Evolutionary conservation across 345 rosid genomes (phyloP), one percentile per base, ranked within the genome.

Genomic region (Rhizophora apiculata): DNA sequence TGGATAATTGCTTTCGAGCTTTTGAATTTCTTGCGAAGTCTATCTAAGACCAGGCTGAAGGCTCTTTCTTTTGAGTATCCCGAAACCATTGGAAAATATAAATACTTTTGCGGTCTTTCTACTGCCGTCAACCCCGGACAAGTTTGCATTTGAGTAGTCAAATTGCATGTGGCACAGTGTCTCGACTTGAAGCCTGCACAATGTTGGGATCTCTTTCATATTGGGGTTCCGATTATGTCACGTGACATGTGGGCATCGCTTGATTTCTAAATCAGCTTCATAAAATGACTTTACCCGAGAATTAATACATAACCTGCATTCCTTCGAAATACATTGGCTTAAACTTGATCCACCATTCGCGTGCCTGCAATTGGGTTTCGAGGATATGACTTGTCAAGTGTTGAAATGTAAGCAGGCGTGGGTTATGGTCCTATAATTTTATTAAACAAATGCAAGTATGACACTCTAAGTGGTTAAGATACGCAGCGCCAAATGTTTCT

Each of bases 171-270:
- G 48, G 16, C 53, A 55, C 19, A 19, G 24, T 51, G 4, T 26
- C 13, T 63, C 32, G 43, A 46, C 58, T 64, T 65, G 65, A 55
- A 56, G 49, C 21, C 18, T 15, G 66, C 49, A 31, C 51, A 60
- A 73, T 67, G 72, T 69, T 68, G 77, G 80, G 80, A 82, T 81
- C 79, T 79, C 75, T 74, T 56, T 63, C 86, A 79, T 77, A 80
- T 79, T 86, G 85, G 79, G 13, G 68, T 83, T 79, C 76, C 79
- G 62, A 69, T 58, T 72, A 58, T 74, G 76, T 73, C 86, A 75
- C 68, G 82, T 83, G 86, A 65, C 62, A 60, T 77, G 84, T 79
- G 76, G 79, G 72, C 68, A 69, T 69, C 71, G 54, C 72, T 53
- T 55, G 26, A 26, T 22, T 76, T 69, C 22, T 26, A 31, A 63